phyloP scores from a whole-genome alignment of 108 stramenopile genomes.

The Fistulifera pelliculosa region DNA sequence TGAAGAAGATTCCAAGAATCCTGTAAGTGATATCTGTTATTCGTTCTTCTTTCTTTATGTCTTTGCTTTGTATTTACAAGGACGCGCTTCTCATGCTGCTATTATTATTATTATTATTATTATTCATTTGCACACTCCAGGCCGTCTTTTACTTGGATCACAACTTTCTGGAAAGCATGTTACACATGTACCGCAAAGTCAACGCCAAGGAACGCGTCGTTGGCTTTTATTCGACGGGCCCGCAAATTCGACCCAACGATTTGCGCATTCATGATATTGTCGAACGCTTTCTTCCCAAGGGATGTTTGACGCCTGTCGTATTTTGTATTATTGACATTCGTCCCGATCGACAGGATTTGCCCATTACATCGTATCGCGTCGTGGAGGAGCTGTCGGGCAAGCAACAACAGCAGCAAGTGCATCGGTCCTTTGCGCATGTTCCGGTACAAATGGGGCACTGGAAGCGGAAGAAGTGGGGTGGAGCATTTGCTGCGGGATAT shows the following conservation, averaged over 20 bases:
- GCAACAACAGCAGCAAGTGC: slow-evolving; percentile 57
- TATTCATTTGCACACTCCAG: slow-evolving; percentile 7
- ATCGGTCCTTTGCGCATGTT: slow-evolving; percentile 92
- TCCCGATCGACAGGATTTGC: slow-evolving; percentile 84
- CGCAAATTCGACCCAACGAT: slow-evolving; percentile 86
- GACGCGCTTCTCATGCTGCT: not conserved
- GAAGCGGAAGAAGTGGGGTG: slow-evolving; percentile 99
- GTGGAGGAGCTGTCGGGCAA: slow-evolving; percentile 63
- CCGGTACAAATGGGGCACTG: slow-evolving; percentile 83
- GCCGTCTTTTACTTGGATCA: slow-evolving; percentile 96
- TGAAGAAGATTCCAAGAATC: slow-evolving; percentile 92
- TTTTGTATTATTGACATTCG: slow-evolving; percentile 98
- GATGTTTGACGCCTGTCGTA: slow-evolving; percentile 60
- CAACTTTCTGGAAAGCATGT: slow-evolving; percentile 92
- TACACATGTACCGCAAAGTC: slow-evolving; percentile 74
- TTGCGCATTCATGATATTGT: slow-evolving; percentile 79
- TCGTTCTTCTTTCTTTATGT: not conserved
- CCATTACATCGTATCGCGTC: slow-evolving; percentile 92
- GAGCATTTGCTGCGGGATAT: slow-evolving; percentile 98
- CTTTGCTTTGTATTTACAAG: not conserved
- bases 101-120: too few relatives aligned
- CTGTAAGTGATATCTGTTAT: slow-evolving; percentile 27
- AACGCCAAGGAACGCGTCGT: slow-evolving; percentile 89
- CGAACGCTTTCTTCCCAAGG: slow-evolving; percentile 52
- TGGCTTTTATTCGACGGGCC: slow-evolving; percentile 93